These are phyloP conservation scores for Gnaphalium uliginosum DNA, from an alignment of 129 eudicot genomes.

Conservation along the genomic window DNA sequence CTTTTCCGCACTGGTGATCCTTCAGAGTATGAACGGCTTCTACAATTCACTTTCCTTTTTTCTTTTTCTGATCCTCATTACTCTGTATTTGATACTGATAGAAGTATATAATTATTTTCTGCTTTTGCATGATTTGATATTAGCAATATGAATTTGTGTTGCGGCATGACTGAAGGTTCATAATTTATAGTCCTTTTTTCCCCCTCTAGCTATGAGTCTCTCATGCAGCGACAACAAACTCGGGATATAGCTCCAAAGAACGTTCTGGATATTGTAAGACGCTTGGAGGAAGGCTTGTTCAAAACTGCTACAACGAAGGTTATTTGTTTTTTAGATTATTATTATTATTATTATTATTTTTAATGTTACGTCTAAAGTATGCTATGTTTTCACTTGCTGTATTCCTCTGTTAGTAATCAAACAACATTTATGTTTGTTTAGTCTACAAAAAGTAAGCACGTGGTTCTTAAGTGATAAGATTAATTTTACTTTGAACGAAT, in stretches of 20 bases:
- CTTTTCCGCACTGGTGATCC: background rate
- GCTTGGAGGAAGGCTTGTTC: slow-evolving; percentile 79
- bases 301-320: slow-evolving; percentile 70
- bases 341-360: background rate
- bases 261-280: slow-evolving; percentile 59
- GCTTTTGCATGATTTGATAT: background rate
- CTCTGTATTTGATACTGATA: background rate
- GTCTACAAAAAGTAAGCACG: background rate
- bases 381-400: background rate
- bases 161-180: slow-evolving; percentile 4
- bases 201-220: slow-evolving; percentile 53
- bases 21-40: background rate
- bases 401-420: background rate
- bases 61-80: background rate
- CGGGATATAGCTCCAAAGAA: slow-evolving; percentile 49
- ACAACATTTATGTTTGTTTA: background rate
- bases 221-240: slow-evolving; percentile 47
- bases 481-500: slow-evolving; percentile 6
- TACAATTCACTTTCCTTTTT: background rate
- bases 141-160: background rate
- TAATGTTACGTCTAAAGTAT: background rate
- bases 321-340: background rate
- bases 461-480: slow-evolving; percentile 11
- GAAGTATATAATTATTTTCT: background rate
- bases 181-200: background rate